Evolutionary conservation across 345 rosid genomes (phyloP).

Genomic region (Odontarrhena argentea): DNA sequence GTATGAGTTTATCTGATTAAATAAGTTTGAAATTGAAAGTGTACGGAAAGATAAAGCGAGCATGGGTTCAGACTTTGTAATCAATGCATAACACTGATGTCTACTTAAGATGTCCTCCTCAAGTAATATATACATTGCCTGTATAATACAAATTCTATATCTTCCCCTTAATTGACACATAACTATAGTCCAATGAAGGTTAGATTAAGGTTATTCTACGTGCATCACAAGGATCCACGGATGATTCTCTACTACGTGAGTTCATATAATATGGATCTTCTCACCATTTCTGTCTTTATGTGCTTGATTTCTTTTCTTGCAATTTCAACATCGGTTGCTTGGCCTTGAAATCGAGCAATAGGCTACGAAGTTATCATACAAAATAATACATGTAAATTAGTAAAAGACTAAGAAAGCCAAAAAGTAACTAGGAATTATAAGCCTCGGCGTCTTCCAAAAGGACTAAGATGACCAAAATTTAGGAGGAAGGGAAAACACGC

Average conservation of each 20-base stretch:
- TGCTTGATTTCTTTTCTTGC: slow-evolving; percentile 76
- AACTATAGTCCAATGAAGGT: not conserved
- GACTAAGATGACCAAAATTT: slow-evolving; percentile 9
- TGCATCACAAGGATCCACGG: slow-evolving; percentile 13
- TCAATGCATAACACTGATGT: slow-evolving; percentile 2
- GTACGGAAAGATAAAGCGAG: slow-evolving; percentile 10
- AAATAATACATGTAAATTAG: slow-evolving; percentile 11
- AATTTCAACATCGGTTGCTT: slow-evolving; percentile 78
- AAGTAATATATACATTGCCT: not conserved
- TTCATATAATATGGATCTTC: slow-evolving; percentile 33
- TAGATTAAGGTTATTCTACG: not conserved
- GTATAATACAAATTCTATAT: slow-evolving; percentile 2
- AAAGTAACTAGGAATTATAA: slow-evolving; percentile 7
- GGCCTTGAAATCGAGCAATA: slow-evolving; percentile 92
- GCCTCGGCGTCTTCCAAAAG: slow-evolving; percentile 3
- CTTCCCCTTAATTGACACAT: not conserved
- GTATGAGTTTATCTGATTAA: slow-evolving; percentile 9
- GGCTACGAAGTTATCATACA: slow-evolving; percentile 61
- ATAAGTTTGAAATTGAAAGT: not conserved
- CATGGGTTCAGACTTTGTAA: slow-evolving; percentile 9
- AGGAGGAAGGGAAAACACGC: not conserved
- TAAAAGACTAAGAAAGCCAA: slow-evolving; percentile 13
- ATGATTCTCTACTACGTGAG: slow-evolving; percentile 20
- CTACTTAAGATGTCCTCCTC: slow-evolving; percentile 7
- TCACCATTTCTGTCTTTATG: slow-evolving; percentile 78